Conservation (phyloP, 257 asterid species). For the Agastache rugosa region DNA sequence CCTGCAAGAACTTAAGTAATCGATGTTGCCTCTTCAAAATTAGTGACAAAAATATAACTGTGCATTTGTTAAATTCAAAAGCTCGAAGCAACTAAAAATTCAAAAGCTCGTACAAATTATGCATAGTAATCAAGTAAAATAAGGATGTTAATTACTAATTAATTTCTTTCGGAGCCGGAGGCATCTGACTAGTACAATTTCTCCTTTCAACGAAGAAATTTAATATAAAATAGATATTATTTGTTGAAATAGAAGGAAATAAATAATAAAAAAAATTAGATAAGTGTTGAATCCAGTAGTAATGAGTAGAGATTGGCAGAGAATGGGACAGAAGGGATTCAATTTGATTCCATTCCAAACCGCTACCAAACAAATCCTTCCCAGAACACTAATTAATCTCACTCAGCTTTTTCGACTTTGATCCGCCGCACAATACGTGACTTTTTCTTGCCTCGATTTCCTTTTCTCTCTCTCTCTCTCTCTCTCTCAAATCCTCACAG, state of each 20-base stretch:
- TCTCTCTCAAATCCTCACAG: background rate
- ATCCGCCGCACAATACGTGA: slow-evolving; percentile 61
- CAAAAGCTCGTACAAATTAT: background rate
- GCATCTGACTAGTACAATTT: background rate
- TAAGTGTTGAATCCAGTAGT: background rate
- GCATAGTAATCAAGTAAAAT: background rate
- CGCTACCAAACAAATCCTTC: slow-evolving; percentile 47
- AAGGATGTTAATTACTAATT: too few relatives aligned
- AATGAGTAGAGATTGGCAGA: slow-evolving; percentile 35
- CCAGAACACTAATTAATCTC: slow-evolving; percentile 39
- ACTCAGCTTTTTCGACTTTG: slow-evolving; percentile 45
- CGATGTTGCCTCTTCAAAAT: too few relatives aligned
- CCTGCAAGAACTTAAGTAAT: background rate
- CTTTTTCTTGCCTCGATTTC: slow-evolving; percentile 47
- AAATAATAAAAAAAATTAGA: too few relatives aligned
- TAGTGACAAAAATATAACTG: background rate
- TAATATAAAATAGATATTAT: too few relatives aligned
- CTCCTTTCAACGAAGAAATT: background rate
- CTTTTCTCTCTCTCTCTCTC: background rate
- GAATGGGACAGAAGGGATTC: slow-evolving; percentile 35
- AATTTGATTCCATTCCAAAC: slow-evolving; percentile 52
- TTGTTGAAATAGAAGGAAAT: background rate
- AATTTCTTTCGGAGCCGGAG: background rate
- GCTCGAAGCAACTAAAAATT: background rate
- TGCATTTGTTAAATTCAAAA: background rate